Base-by-base conservation (phyloP, 441 rosid species). In the Omphalea diandra region DNA sequence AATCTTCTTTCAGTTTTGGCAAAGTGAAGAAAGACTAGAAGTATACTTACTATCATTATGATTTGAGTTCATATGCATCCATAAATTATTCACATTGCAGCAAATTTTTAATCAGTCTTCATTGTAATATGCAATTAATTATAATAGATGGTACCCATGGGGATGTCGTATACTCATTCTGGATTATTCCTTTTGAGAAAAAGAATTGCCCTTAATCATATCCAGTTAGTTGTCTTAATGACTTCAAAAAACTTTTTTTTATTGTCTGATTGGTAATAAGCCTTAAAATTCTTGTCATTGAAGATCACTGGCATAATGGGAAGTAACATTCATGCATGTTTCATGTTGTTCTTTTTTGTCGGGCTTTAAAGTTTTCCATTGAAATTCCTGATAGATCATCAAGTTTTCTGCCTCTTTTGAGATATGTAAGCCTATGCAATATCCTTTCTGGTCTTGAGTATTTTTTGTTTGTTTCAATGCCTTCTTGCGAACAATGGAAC, bases 401-500 rank as follows among this genome's bases (percentile, higher is more conserved):
- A n/a, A 18, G 4, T n/a, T n/a, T 20, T 22, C 0, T 24, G 52
- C 35, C 46, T 61, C 49, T 27, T 40, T 61, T 38, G 31, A 61
- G 50, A 40, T 61, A 61, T 40, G 65, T 63, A 6, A 41, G 22
- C 11, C 17, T 63, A 6, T 43, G 22, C 35, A 0, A 3, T 5
- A 18, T 22, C 40, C 33, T 47, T 7, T 63, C 67, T 44, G 11
- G 8, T 61, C 3, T 22, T 38, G 18, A 36, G 27, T 26, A 10
- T 38, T n/a, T n/a, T n/a, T n/a, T 38, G 65, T 38, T 61, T 61
- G 22, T 63, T 63, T 31, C 26, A 43, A 26, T 47, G 54, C 36
- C 24, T 10, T 61, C 9, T 5, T 26, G 33, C 38, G 6, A 8
- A 26, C 27, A n/a, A 9, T 64, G 4, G 9, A 32, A 49, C 40